Evolutionary conservation across 129 eudicot genomes (phyloP), one percentile per base, ranked within the genome.

Genomic region (Lactuca sativa): DNA sequence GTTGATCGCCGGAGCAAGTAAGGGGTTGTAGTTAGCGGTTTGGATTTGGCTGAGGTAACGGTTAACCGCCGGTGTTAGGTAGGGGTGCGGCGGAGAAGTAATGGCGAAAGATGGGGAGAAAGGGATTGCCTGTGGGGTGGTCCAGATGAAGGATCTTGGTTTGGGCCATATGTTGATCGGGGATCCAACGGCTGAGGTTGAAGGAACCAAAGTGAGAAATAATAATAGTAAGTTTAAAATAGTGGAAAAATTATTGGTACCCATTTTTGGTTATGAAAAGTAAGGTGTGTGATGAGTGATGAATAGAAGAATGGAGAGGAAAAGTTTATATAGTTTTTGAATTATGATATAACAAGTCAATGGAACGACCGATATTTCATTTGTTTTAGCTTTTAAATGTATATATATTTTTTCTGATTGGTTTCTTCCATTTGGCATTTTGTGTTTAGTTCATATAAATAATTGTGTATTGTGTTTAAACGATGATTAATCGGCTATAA

Each of bases 111-210:
- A 54, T 13, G 80, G 80, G 34, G 90, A 82, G 75, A 91, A 54
- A 7, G 41, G 53, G 78, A 75, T 81, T 7, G 88, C 82, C 21
- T 76, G 90, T 16, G 90, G 97, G 36, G 44, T 40, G 54, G 90
- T 84, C 96, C 96, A 88, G 14, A 72, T 60, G 86, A 86, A 75
- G 61, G 72, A 66, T 71, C 82, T 84, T 64, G 97, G 96, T 71
- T 81, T 85, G 7, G 97, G 97, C 97, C 97, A 91, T 15, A 91
- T 70, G 62, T 83, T 83, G 2, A 91, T 68, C 4, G 96, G 86
- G 3, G 59, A 84, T 57, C 70, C 74, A 17, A 69, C 64, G 82
- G 95, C 81, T 66, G 85, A 64, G 31, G 70, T 76, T 21, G 65
- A 57, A 11, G 73, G 69, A 54, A 74, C 0, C 8, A 67, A 40